Evolutionary conservation across 805 yeast genomes (phyloP), one percentile per base, ranked within the genome.

Genomic region (Lachancea waltii): DNA sequence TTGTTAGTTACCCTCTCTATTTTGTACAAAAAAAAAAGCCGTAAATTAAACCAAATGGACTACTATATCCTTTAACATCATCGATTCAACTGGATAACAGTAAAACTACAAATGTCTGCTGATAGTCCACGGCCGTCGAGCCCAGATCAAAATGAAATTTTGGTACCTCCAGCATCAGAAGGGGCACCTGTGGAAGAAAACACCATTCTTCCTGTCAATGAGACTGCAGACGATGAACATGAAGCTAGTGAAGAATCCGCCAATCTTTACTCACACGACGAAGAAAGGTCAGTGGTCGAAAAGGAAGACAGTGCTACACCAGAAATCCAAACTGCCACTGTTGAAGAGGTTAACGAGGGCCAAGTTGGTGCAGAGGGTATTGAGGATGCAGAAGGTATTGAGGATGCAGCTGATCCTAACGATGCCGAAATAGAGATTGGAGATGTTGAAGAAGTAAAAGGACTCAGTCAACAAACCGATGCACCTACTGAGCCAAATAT

Each of bases 251-350:
- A 27, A 11, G 37, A 27, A 27, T 23, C 26, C n/a, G 35, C 22
- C 22, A 33, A 29, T 13, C 32, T 34, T 10, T 34, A 34, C 16
- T 34, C 37, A 4, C 37, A 34, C 23, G 37, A 34, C 3, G 37
- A 34, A 18, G 37, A 34, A 17, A 17, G 37, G 26, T 40, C 38
- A 23, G 45, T 36, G 14, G 40, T 24, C n/a, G 43, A 48, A n/a
- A 37, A 42, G 16, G 44, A 43, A 20, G 33, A 36, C 29, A 37
- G 36, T 25, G 41, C 37, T 6, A 34, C 37, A 10, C 37, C 37
- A 19, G 37, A 34, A 25, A 27, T 34, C 14, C 37, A 41, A 20
- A 34, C 33, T 3, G 46, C 39, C n/a, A 25, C 26, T 5, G 21
- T 24, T 8, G 32, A 38, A 13, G 39, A 27, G 13, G 41, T 8